Percentiles rank a stretch among this genome's conserved stretches.
Evolutionary conservation across 345 rosid species (phyloP).

Genomic region (Salix brachista): DNA sequence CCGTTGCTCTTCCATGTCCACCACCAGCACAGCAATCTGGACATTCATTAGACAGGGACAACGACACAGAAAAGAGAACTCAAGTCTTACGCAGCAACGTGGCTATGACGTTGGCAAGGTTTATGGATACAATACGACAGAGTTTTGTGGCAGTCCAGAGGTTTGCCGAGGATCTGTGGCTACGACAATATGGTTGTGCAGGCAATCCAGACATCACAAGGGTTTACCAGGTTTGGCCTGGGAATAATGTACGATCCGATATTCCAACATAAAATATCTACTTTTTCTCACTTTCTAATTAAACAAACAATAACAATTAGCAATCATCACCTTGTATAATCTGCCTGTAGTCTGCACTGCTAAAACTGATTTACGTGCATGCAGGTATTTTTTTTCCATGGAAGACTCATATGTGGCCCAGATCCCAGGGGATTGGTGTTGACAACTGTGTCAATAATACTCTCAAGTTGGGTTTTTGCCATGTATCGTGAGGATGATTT

Average conservation of each 20-base stretch:
- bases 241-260: conserved; percentile 28
- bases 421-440: conserved; percentile 39
- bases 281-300: no score
- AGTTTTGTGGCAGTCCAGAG: conserved; percentile 1
- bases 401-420: conserved; percentile 37
- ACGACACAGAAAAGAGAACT: background rate
- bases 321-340: no score
- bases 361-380: background rate
- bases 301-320: no score
- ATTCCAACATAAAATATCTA: no score
- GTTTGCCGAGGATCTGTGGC: conserved; percentile 19
- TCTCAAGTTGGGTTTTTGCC: conserved; percentile 40
- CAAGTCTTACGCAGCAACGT: background rate
- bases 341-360: no score
- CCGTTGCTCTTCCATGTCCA: conserved; percentile 14
- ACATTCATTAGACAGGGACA: background rate
- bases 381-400: conserved; percentile 46
- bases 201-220: conserved; percentile 22
- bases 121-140: background rate
- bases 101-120: background rate
- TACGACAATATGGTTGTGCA: conserved; percentile 6
- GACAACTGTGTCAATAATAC: conserved; percentile 24
- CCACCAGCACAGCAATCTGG: background rate
- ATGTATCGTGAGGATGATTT: conserved; percentile 23
- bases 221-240: conserved; percentile 42